phyloP scores from a whole-genome alignment of 306 rosid genomes.

The Acacia acuminata region DNA sequence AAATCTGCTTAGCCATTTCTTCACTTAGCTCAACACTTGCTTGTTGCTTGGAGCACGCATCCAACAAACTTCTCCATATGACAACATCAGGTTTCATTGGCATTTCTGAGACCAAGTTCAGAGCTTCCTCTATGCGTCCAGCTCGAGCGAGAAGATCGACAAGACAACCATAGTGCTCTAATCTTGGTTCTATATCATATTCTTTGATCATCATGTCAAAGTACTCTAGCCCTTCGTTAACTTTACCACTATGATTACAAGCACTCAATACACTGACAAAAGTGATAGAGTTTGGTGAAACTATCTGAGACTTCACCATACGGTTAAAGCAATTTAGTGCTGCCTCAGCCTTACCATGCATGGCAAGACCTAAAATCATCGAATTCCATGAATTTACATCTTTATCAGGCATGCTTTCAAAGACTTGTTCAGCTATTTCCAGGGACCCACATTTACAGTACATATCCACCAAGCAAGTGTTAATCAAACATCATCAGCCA shows the following conservation, averaged over 20 bases:
- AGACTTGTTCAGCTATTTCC: conserved; percentile 63
- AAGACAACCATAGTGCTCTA: conserved; percentile 87
- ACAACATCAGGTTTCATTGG: conserved; percentile 73
- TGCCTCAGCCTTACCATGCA: conserved; percentile 67
- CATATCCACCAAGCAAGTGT: conserved; percentile 75
- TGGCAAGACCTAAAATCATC: conserved; percentile 66
- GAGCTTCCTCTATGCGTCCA: conserved; percentile 57
- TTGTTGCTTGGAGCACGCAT: conserved; percentile 72
- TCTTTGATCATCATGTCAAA: conserved; percentile 60
- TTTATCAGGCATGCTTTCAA: conserved; percentile 56
- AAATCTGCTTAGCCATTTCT: conserved; percentile 58
- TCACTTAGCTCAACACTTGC: conserved; percentile 69
- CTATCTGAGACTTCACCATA: conserved; percentile 45
- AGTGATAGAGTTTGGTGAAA: conserved; percentile 66
- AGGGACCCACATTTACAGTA: conserved; percentile 75
- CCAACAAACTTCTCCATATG: conserved; percentile 85
- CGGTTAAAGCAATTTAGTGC: conserved; percentile 51
- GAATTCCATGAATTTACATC: conserved; percentile 74
- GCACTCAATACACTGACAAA: conserved; percentile 76
- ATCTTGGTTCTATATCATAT: conserved; percentile 54
- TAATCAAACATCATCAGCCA: conserved; percentile 50
- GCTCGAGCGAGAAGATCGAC: conserved; percentile 80
- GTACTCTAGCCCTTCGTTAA: conserved; percentile 54
- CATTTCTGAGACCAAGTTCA: conserved; percentile 64
- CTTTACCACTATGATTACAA: conserved; percentile 74